These are phyloP conservation scores for Globisporangium ultimum DNA, from an alignment of 352 stramenopile species.

Conservation along the genomic window DNA sequence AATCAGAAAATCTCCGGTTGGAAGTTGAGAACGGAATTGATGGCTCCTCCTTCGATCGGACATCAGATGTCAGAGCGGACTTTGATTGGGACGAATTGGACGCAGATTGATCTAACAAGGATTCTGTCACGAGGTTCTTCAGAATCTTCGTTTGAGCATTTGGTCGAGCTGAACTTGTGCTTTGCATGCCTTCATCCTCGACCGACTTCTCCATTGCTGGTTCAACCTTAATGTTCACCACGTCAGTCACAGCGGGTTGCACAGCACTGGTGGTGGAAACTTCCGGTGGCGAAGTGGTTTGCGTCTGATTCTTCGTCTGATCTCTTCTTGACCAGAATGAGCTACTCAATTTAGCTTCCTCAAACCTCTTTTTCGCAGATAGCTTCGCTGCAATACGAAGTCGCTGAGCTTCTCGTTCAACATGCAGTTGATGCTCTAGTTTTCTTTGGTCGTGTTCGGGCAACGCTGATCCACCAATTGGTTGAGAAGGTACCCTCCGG, in stretches of 20 bases:
- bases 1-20: constrained; percentile 12
- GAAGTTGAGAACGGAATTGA: constrained; percentile 13
- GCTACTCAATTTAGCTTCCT: constrained; percentile 69
- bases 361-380: constrained; percentile 70
- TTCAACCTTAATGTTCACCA: constrained; percentile 3
- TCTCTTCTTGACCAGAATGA: constrained; percentile 63
- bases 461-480: not conserved
- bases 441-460: constrained; percentile 37
- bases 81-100: constrained; percentile 1
- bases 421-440: constrained; percentile 55
- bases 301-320: constrained; percentile 36
- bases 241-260: not conserved
- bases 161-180: not conserved
- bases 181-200: not conserved
- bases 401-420: constrained; percentile 59
- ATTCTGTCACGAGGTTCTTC: not conserved
- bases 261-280: not conserved
- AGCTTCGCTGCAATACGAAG: constrained; percentile 62
- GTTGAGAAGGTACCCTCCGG: constrained; percentile 1
- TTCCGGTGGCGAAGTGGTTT: constrained; percentile 9
- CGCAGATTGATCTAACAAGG: not conserved
- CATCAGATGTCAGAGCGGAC: not conserved
- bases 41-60: not conserved
- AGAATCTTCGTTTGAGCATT: not conserved
- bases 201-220: not conserved